Conservation (phyloP, 2,329 filamentous ascomycete genomes). For the Penicillium sp. region DNA sequence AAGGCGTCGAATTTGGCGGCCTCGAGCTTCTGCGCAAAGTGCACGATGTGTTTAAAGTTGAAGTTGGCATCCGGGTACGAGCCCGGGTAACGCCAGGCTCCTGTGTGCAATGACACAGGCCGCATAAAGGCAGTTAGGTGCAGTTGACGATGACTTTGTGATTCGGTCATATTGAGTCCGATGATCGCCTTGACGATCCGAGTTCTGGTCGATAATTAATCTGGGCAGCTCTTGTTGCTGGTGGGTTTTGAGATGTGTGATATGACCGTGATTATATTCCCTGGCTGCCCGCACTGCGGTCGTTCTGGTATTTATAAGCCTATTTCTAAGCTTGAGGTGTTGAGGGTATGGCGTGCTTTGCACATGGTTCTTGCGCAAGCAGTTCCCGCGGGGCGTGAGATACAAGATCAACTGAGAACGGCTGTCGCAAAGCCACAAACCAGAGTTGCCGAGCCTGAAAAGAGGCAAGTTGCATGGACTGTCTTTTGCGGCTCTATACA, state of each 20-base stretch:
- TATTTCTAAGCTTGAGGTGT: slow-evolving; percentile 7
- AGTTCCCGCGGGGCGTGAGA: too few relatives aligned
- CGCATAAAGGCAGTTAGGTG: slow-evolving; percentile 61
- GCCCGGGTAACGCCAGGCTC: slow-evolving; percentile 57
- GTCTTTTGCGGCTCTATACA: too few relatives aligned
- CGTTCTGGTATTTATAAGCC: slow-evolving; percentile 2
- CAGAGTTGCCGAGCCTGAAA: too few relatives aligned
- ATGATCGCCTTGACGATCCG: too few relatives aligned
- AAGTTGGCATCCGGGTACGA: slow-evolving; percentile 58
- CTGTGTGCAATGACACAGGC: slow-evolving; percentile 55
- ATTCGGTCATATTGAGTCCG: slow-evolving; percentile 21
- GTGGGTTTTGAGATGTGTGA: background rate
- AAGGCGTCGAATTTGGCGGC: slow-evolving; percentile 56
- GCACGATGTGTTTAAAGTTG: slow-evolving; percentile 53
- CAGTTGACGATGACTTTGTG: slow-evolving; percentile 31
- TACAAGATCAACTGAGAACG: too few relatives aligned
- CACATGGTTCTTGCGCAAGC: slow-evolving; percentile 6
- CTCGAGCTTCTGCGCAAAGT: slow-evolving; percentile 55
- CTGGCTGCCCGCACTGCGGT: background rate
- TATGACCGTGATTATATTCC: background rate
- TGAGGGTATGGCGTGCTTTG: slow-evolving; percentile 8
- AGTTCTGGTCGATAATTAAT: too few relatives aligned
- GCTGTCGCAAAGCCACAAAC: too few relatives aligned
- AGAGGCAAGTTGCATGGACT: too few relatives aligned
- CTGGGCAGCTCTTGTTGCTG: background rate